Conservation (phyloP, 1,139 yeast genomes). For the Fermentozyma sake region DNA sequence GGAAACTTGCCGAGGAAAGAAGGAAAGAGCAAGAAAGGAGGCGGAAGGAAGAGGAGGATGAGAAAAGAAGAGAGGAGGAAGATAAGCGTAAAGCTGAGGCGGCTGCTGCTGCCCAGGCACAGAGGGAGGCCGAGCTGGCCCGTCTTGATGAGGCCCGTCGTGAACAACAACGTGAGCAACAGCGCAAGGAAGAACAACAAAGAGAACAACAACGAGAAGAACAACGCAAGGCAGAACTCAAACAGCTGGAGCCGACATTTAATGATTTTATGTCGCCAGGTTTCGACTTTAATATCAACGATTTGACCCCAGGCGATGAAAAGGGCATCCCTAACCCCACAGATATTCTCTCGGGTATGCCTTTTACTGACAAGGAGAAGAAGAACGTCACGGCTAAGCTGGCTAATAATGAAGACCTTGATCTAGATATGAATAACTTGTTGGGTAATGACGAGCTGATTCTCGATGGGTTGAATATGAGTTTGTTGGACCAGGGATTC, state of each 20-base stretch:
- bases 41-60: slow-evolving; percentile 8
- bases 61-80: slow-evolving; percentile 9
- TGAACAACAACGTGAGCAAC: slow-evolving; percentile 16
- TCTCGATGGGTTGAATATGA: slow-evolving; percentile 43
- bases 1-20: slow-evolving; percentile 12
- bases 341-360: slow-evolving; percentile 35
- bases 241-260: slow-evolving; percentile 12
- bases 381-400: slow-evolving; percentile 6
- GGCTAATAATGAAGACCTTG: slow-evolving; percentile 17
- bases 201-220: slow-evolving; percentile 8
- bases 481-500: slow-evolving; percentile 33
- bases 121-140: slow-evolving; percentile 7
- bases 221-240: slow-evolving; percentile 5
- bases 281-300: slow-evolving; percentile 29
- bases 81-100: slow-evolving; percentile 11
- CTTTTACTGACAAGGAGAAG: slow-evolving; percentile 17
- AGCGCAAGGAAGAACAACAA: slow-evolving; percentile 16
- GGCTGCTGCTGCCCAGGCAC: slow-evolving; percentile 9
- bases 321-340: slow-evolving; percentile 31
- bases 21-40: slow-evolving; percentile 10
- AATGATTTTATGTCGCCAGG: slow-evolving; percentile 22
- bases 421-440: slow-evolving; percentile 38
- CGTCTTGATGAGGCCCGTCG: slow-evolving; percentile 14
- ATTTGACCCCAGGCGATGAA: slow-evolving; percentile 10
- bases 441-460: slow-evolving; percentile 42